A percentile compares a stretch with the other conserved stretches of the same genome.
phyloP scores from a whole-genome alignment of 441 rosid genomes.

The Pelargonium cotyledonis region DNA sequence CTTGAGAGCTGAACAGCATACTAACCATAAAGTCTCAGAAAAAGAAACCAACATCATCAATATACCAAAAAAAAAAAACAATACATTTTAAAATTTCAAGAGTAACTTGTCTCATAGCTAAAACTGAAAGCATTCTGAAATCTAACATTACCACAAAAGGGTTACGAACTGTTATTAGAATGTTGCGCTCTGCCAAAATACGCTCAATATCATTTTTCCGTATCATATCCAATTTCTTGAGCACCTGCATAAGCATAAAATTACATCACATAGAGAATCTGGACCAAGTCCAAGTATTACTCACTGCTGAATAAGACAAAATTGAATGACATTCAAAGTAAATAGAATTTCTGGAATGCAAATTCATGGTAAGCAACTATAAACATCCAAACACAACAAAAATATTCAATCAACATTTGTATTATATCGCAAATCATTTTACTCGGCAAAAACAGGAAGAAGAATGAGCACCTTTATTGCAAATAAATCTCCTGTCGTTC shows the following conservation, averaged over 20 bases:
- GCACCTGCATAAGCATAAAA: conserved; percentile 45
- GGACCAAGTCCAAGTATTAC: conserved; percentile 9
- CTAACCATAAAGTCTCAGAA: neutral
- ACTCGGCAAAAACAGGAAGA: conserved; percentile 3
- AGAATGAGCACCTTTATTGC: conserved; percentile 61
- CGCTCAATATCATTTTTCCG: conserved; percentile 76
- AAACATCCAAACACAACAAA: neutral
- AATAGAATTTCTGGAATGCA: neutral
- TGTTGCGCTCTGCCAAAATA: conserved; percentile 77
- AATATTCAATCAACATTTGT: neutral
- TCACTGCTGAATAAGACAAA: neutral
- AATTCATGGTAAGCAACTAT: neutral
- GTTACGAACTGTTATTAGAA: conserved; percentile 73
- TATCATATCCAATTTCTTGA: conserved; percentile 77
- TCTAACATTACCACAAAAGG: conserved; percentile 68
- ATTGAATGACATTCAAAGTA: neutral
- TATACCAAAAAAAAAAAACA: neutral
- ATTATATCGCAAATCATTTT: neutral
- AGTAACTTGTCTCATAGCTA: neutral
- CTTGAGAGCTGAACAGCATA: conserved; percentile 14
- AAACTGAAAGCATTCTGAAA: conserved; percentile 14
- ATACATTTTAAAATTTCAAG: conserved; percentile 2
- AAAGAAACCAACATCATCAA: conserved; percentile 6
- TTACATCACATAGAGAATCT: conserved; percentile 19
- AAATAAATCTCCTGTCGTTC: conserved; percentile 80